Evolutionary conservation across 345 rosid genomes (phyloP), one percentile per base, ranked within the genome.

Genomic region (Geranium rotundifolium): DNA sequence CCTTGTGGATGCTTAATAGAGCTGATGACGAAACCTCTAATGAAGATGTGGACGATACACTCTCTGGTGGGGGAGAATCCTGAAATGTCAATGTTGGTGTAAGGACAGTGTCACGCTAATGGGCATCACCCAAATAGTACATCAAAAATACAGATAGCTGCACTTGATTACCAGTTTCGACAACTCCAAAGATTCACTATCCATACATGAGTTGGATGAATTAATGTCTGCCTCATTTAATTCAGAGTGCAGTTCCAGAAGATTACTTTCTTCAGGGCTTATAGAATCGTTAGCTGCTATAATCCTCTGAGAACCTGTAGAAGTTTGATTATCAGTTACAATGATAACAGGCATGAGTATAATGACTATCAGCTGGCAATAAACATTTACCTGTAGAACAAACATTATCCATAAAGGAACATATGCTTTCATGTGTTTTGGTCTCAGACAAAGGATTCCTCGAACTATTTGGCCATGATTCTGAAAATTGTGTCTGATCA

Each of bases 41-140:
- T 39, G 77, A 59, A 69, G 69, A 62, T 30, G 50, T 5, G n/a
- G 75, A 34, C 17, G 61, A 58, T 57, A 56, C 75, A 54, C 57
- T 75, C 52, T 73, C 74, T 54, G 57, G 3, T 17, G 54, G 46
- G 54, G 57, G 56, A 56, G 76, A 70, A 74, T 79, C 77, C 96
- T 86, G 71, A 69, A 49, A 62, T 49, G 46, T 29, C 29, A 50
- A 55, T 34, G 19, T 61, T 17, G 30, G 30, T 34, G 52, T 41
- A 39, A 16, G 61, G 41, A 49, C 30, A 17, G 63, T 61, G 60
- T 17, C 17, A 20, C 29, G 41, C 20, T n/a, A 54, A 17, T 6
- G 60, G 34, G 54, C 20, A 61, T 29, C 50, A 29, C 27, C 20
- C n/a, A 17, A 60, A 60, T 41, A 19, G 46, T 7, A 60, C 63